Conservation (phyloP, 805 yeast species). For the Ogataea saltuana region DNA sequence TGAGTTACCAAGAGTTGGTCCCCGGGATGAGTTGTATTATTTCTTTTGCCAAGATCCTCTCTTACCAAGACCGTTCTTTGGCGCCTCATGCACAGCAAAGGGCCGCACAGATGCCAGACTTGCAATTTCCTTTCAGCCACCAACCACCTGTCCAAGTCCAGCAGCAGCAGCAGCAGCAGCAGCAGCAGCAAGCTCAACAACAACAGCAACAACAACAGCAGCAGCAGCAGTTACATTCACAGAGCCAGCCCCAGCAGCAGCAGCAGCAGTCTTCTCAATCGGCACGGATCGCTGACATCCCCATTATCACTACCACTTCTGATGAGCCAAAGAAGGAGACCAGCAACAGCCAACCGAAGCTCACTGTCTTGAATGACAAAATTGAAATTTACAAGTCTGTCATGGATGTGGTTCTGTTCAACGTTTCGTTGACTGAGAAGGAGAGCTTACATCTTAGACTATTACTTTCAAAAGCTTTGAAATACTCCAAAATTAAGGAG, state of each 20-base stretch:
- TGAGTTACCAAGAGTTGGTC: conserved; percentile 80
- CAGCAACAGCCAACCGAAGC: conserved; percentile 17
- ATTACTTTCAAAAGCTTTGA: conserved; percentile 45
- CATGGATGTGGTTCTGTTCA: conserved; percentile 17
- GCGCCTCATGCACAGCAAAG: too few species aligned
- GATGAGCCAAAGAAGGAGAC: conserved; percentile 18
- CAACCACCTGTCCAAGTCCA: conserved; percentile 5
- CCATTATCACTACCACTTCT: conserved; percentile 14
- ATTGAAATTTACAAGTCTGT: conserved; percentile 22
- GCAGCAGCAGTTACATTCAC: not conserved
- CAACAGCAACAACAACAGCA: conserved; percentile 11
- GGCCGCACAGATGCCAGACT: not conserved
- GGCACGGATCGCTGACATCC: conserved; percentile 7
- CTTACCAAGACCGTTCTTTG: conserved; percentile 19
- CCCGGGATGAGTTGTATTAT: conserved; percentile 77
- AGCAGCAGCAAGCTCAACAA: not conserved
- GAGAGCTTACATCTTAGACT: conserved; percentile 46
- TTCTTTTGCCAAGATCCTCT: conserved; percentile 75
- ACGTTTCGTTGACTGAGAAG: conserved; percentile 41
- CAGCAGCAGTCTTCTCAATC: conserved; percentile 9
- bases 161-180: conserved; percentile 9
- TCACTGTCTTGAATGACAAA: conserved; percentile 27
- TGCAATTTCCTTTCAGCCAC: conserved; percentile 3
- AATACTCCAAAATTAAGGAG: conserved; percentile 45
- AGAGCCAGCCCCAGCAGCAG: conserved; percentile 10